These are phyloP conservation scores for Solanum dulcamara DNA, from an alignment of 257 asterid species.

Conservation along the genomic window DNA sequence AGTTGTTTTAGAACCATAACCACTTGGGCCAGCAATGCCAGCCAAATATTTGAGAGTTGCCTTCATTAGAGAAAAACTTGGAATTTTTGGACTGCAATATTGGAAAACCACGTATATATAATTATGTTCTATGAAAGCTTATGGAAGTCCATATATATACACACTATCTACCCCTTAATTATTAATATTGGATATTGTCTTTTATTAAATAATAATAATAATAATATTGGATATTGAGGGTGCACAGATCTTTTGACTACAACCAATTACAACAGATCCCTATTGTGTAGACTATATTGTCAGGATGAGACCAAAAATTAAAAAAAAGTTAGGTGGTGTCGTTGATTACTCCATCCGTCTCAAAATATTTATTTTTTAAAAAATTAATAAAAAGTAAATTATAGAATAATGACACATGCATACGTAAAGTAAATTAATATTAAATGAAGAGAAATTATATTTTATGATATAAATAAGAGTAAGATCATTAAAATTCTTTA, in stretches of 20 bases:
- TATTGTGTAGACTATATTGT: background rate
- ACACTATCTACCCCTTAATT: background rate
- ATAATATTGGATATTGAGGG: background rate
- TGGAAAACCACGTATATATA: conserved; percentile 42
- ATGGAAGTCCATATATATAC: conserved; percentile 39
- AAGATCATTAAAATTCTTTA: background rate
- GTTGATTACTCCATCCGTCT: conserved; percentile 13
- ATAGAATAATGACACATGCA: no score
- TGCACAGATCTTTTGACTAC: background rate
- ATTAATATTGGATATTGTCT: background rate
- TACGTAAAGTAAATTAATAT: no score
- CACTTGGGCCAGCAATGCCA: conserved; percentile 76
- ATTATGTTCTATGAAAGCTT: conserved; percentile 26
- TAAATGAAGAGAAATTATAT: no score
- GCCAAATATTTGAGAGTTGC: conserved; percentile 64
- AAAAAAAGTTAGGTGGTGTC: conserved; percentile 30
- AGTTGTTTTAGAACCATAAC: conserved; percentile 70
- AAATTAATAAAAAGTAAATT: no score
- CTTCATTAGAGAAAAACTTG: conserved; percentile 37
- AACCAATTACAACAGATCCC: background rate
- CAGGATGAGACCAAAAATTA: background rate
- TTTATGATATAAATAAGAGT: background rate
- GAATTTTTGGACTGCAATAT: conserved; percentile 31
- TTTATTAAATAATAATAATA: no score
- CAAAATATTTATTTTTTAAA: no score